These are phyloP conservation scores for Metschnikowia gruessii DNA, from an alignment of 805 yeast species.

Conservation along the genomic window DNA sequence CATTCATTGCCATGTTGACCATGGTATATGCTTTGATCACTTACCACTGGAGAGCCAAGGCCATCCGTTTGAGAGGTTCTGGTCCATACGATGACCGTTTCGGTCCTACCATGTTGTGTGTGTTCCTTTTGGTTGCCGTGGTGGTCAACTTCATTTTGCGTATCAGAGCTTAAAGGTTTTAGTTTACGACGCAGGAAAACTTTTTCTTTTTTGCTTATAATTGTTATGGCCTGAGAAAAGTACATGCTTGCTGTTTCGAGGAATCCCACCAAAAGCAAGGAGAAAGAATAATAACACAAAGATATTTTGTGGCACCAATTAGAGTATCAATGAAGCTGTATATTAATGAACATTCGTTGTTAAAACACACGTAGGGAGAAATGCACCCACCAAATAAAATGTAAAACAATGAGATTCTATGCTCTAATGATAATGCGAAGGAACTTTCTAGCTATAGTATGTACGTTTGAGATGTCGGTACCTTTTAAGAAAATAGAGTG, in stretches of 20 bases:
- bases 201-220: too few relatives aligned
- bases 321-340: conserved; percentile 1
- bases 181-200: too few relatives aligned
- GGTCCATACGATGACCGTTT: conserved; percentile 99
- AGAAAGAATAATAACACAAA: background rate
- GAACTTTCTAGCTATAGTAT: conserved; percentile 22
- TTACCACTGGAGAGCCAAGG: conserved; percentile 99
- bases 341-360: background rate
- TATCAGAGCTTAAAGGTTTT: conserved; percentile 46
- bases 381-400: background rate
- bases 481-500: conserved; percentile 30
- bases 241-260: background rate
- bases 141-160: conserved; percentile 89
- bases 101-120: conserved; percentile 96
- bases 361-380: background rate
- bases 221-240: too few relatives aligned
- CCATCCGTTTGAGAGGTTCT: conserved; percentile 94
- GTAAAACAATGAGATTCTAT: too few relatives aligned
- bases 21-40: conserved; percentile 95
- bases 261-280: background rate
- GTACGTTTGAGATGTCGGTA: conserved; percentile 35
- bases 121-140: conserved; percentile 89
- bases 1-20: conserved; percentile 95
- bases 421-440: too few relatives aligned
- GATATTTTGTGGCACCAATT: background rate